Conservation (phyloP, 2,329 filamentous ascomycete species). For the Metarhizium sp. region DNA sequence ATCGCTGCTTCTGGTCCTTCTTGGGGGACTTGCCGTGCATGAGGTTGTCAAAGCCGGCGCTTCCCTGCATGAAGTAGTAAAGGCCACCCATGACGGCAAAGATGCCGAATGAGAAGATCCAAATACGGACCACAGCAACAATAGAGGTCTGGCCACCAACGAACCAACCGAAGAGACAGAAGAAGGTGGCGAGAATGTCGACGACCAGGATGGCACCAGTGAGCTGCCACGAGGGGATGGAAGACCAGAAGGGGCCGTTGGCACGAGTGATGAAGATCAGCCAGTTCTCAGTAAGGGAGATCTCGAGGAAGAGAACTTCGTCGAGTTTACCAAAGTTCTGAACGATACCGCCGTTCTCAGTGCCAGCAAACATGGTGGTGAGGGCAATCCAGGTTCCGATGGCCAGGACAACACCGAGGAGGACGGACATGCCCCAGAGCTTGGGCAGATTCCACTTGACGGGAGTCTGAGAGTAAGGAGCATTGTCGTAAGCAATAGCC, state of each 20-base stretch:
- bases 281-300: conserved; percentile 90
- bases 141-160: conserved; percentile 59
- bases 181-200: conserved; percentile 75
- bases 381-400: conserved; percentile 82
- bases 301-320: conserved; percentile 78
- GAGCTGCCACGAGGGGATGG: conserved; percentile 79
- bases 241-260: conserved; percentile 88
- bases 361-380: conserved; percentile 68
- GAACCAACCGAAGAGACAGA: conserved; percentile 82
- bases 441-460: conserved; percentile 95
- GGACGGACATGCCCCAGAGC: conserved; percentile 85
- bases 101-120: conserved; percentile 84
- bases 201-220: conserved; percentile 69
- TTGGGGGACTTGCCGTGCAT: conserved; percentile 86
- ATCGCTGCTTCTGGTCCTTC: conserved; percentile 73
- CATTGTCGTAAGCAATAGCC: conserved; percentile 89
- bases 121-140: conserved; percentile 78
- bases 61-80: conserved; percentile 71
- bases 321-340: conserved; percentile 82
- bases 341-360: conserved; percentile 70
- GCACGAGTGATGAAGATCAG: conserved; percentile 93
- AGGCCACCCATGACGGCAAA: conserved; percentile 74
- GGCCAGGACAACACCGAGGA: conserved; percentile 73
- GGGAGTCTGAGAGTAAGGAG: conserved; percentile 73
- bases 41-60: conserved; percentile 75